Percentiles rank a stretch among this genome's conserved stretches.
Conservation (phyloP, 768 basidiomycete genomes). For the Lentinus tigrinus region DNA sequence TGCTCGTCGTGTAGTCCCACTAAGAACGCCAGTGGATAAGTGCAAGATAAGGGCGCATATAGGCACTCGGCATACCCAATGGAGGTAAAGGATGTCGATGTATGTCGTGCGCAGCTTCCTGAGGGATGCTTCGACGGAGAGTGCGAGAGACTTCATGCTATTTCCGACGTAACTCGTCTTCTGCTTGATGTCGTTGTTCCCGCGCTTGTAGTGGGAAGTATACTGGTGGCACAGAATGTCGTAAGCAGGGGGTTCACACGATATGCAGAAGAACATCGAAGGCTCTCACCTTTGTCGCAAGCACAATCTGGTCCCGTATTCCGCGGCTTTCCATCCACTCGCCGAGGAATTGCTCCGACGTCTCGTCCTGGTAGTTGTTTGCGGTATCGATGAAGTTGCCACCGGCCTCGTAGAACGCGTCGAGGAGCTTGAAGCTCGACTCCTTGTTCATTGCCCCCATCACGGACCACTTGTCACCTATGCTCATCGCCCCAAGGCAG, state of each 20-base stretch:
- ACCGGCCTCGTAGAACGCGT: slow-evolving; percentile 43
- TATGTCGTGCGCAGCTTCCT: slow-evolving; percentile 43
- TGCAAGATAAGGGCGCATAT: too few species aligned
- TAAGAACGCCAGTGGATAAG: too few species aligned
- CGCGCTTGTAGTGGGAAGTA: slow-evolving; percentile 23
- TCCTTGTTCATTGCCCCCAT: slow-evolving; percentile 47
- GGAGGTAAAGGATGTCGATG: slow-evolving; percentile 46
- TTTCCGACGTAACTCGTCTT: slow-evolving; percentile 36
- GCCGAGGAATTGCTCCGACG: slow-evolving; percentile 53
- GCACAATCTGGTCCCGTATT: slow-evolving; percentile 45
- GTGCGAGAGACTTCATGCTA: slow-evolving; percentile 36
- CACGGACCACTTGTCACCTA: slow-evolving; percentile 44
- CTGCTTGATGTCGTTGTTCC: slow-evolving; percentile 16
- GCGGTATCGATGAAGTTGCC: slow-evolving; percentile 52
- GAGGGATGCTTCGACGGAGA: slow-evolving; percentile 34
- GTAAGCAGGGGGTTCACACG: too few species aligned
- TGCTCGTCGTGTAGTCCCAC: slow-evolving; percentile 52
- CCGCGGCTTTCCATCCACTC: slow-evolving; percentile 48
- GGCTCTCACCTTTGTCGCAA: slow-evolving; percentile 41
- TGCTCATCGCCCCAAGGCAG: slow-evolving; percentile 47
- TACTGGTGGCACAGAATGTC: slow-evolving; percentile 12
- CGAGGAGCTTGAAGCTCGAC: slow-evolving; percentile 43
- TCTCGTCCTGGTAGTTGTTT: slow-evolving; percentile 51
- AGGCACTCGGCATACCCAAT: slow-evolving; percentile 32
- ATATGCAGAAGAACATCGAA: background rate